Percentiles rank a stretch among this genome's conserved stretches.
These are phyloP conservation scores for Wallacemonas sp. DNA, from an alignment of 208 protist species.

Conservation along the genomic window DNA sequence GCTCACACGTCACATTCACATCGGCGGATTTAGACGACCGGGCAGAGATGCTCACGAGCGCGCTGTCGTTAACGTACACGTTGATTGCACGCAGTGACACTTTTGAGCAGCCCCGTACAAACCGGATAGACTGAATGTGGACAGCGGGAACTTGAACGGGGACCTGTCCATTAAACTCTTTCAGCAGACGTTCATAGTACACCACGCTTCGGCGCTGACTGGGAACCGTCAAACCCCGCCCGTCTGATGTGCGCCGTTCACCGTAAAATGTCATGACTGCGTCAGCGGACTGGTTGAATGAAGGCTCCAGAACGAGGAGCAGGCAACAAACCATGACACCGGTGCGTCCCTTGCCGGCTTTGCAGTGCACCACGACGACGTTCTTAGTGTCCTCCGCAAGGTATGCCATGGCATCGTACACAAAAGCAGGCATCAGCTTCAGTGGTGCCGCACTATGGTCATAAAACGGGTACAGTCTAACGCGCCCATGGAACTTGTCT, in stretches of 20 bases:
- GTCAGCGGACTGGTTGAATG: slow-evolving; percentile 31
- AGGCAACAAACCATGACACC: slow-evolving; percentile 92
- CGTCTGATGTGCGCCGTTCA: slow-evolving; percentile 66
- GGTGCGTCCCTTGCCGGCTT: slow-evolving; percentile 94
- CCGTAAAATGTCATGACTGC: slow-evolving; percentile 78
- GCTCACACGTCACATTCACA: background rate
- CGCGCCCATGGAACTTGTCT: slow-evolving; percentile 55
- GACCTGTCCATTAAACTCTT: slow-evolving; percentile 36
- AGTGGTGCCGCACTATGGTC: slow-evolving; percentile 93
- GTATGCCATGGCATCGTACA: slow-evolving; percentile 37
- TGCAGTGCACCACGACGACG: slow-evolving; percentile 95
- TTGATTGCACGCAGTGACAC: slow-evolving; percentile 23
- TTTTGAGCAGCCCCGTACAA: slow-evolving; percentile 13
- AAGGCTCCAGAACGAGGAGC: slow-evolving; percentile 48
- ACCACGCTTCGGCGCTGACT: slow-evolving; percentile 66
- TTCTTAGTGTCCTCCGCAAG: slow-evolving; percentile 43
- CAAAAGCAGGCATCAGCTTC: slow-evolving; percentile 67
- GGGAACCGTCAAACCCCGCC: slow-evolving; percentile 88
- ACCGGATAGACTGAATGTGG: slow-evolving; percentile 22
- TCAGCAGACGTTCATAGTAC: slow-evolving; percentile 61
- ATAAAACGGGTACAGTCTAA: slow-evolving; percentile 87
- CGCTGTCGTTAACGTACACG: slow-evolving; percentile 13
- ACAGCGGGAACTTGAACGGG: slow-evolving; percentile 27
- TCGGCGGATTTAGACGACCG: background rate
- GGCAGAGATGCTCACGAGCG: background rate